These are phyloP conservation scores for Anethum foeniculum DNA, from an alignment of 140 eudicot genomes.

Conservation along the genomic window DNA sequence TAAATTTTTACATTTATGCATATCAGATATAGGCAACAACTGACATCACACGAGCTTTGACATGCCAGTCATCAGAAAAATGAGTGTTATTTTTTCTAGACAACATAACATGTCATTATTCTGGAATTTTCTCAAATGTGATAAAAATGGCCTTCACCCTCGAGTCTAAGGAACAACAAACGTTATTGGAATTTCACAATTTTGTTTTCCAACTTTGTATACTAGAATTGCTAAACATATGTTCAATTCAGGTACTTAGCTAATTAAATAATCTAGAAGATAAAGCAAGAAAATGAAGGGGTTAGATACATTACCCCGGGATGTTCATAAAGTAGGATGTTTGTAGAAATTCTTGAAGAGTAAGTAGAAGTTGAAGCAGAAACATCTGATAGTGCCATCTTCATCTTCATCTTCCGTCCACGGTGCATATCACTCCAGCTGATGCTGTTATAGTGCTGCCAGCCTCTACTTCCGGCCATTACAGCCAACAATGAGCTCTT, in stretches of 20 bases:
- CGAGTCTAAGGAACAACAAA: neutral
- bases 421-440: neutral
- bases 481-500: neutral
- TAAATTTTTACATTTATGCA: no score
- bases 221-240: no score
- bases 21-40: no score
- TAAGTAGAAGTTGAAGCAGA: constrained; percentile 3
- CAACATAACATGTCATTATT: neutral
- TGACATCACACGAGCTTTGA: no score
- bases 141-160: neutral
- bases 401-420: constrained; percentile 9
- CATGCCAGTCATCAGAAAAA: no score
- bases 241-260: neutral
- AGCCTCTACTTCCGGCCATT: neutral
- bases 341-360: neutral
- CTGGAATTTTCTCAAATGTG: neutral
- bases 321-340: constrained; percentile 1
- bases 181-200: no score
- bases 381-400: neutral
- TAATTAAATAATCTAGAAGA: neutral
- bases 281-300: neutral
- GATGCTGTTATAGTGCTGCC: neutral
- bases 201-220: no score
- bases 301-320: constrained; percentile 4
- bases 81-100: neutral